These are phyloP conservation scores for Alnus rubra DNA, from an alignment of 306 rosid genomes.

Conservation along the genomic window DNA sequence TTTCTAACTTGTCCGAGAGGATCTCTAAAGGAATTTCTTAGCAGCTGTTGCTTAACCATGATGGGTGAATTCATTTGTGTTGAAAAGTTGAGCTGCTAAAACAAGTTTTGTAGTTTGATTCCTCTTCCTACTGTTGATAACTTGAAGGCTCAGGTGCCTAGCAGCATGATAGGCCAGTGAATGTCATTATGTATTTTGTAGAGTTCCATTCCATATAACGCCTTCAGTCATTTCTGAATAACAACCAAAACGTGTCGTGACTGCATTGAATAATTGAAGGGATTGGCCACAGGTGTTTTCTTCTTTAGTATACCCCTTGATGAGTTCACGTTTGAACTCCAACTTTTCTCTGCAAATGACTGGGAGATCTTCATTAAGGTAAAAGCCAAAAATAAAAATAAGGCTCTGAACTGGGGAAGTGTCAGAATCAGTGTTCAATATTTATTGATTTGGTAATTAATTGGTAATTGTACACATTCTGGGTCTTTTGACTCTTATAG, in stretches of 20 bases:
- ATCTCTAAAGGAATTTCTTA: constrained; percentile 50
- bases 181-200: not conserved
- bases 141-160: not conserved
- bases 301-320: not conserved
- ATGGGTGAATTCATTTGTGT: not conserved
- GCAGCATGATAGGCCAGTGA: not conserved
- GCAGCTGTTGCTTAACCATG: not conserved
- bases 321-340: no score
- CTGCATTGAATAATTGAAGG: not conserved
- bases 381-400: not conserved
- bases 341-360: not conserved
- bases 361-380: constrained; percentile 7
- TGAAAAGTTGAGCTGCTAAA: not conserved
- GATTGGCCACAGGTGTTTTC: not conserved
- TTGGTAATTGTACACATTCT: not conserved
- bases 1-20: constrained; percentile 67
- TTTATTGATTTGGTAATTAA: not conserved
- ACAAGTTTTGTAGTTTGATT: not conserved
- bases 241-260: not conserved
- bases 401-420: not conserved
- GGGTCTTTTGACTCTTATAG: not conserved
- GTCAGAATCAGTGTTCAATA: not conserved
- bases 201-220: not conserved
- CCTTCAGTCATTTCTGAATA: not conserved
- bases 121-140: not conserved